These are phyloP conservation scores for Coemansia sp. DNA, from an alignment of 371 early-diverging fungal genomes.

Conservation along the genomic window DNA sequence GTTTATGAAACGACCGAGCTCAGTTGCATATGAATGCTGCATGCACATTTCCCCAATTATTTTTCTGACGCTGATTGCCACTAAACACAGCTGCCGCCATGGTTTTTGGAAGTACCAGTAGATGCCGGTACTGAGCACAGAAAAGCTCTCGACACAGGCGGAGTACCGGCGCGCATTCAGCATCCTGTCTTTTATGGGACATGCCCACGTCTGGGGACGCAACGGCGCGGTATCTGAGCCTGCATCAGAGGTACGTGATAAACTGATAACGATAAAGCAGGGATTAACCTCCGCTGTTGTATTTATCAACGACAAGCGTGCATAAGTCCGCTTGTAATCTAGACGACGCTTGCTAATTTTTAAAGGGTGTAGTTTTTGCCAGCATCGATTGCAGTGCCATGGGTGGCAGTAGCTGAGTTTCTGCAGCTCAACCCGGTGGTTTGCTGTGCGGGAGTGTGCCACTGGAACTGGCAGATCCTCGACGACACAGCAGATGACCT, in stretches of 20 bases:
- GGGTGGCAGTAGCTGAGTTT: conserved; percentile 71
- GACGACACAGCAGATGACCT: conserved; percentile 59
- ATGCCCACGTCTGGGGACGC: conserved; percentile 91
- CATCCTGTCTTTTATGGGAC: conserved; percentile 83
- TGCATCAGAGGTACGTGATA: conserved; percentile 28
- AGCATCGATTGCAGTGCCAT: conserved; percentile 78
- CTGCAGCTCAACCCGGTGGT: conserved; percentile 85
- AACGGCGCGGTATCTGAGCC: conserved; percentile 67
- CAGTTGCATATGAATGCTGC: neutral
- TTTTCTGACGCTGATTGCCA: neutral
- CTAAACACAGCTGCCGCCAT: neutral
- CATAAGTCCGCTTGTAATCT: too few species aligned
- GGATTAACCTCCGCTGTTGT: neutral
- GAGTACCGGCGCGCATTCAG: conserved; percentile 85
- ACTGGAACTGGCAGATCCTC: conserved; percentile 87
- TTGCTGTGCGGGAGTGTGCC: conserved; percentile 81
- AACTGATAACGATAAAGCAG: neutral
- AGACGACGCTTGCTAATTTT: neutral
- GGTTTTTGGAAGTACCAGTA: conserved; percentile 31
- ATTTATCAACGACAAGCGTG: neutral
- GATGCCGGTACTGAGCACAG: conserved; percentile 74
- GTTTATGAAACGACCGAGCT: neutral
- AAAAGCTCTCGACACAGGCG: conserved; percentile 57
- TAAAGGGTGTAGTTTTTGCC: conserved; percentile 64
- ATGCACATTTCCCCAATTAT: too few species aligned